Base-by-base conservation (phyloP, 495 filamentous ascomycete species). In the Xylaria intraflava region DNA sequence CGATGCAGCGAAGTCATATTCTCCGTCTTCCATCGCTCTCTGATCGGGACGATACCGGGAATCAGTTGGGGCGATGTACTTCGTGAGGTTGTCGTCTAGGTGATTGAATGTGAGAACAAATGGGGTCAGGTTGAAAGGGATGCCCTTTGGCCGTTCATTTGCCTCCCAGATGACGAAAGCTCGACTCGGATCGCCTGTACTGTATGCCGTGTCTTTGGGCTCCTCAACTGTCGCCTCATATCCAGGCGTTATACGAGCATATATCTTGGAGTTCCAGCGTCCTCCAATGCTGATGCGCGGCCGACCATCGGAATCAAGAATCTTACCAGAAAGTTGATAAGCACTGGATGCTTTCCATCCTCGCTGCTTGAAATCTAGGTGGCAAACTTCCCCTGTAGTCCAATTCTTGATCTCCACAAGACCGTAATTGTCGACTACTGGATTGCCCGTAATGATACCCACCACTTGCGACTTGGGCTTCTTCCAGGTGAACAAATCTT, bases 401-500 rank as follows among this genome's bases (percentile, higher is more conserved):
- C 85, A 89, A 70, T 98, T 98, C 70, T 88, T 93, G 72, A 98
- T 85, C 67, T 96, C 90, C 88, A 97, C 96, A 3, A 87, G 79
- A 27, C 93, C 93, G 65, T 97, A 97, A 67, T 98, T 96, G 72
- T 98, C 94, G n/a, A 98, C 90, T 0, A 88, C 89, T 6, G 93
- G 93, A 52, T 87, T 92, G 22, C 94, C 94, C 0, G 91, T 97
- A 61, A 98, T 96, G 67, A 98, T 98, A 52, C 93, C 93, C 26
- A 97, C 83, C 2, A 98, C 93, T n/a, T 90, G 93, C 12, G 91
- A 94, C 3, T 89, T 97, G 36, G 96, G 90, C 68, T 98, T 98
- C 73, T 96, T 97, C 93, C 93, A 98, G 2, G 91, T 96, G 70
- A 94, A 97, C 5, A 96, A 75, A 59, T 98, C 93, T 62, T 94